Percentiles rank a stretch among this genome's conserved stretches.
Conservation (phyloP, 2,329 filamentous ascomycete species). For the Neopestalotiopsis rosae region DNA sequence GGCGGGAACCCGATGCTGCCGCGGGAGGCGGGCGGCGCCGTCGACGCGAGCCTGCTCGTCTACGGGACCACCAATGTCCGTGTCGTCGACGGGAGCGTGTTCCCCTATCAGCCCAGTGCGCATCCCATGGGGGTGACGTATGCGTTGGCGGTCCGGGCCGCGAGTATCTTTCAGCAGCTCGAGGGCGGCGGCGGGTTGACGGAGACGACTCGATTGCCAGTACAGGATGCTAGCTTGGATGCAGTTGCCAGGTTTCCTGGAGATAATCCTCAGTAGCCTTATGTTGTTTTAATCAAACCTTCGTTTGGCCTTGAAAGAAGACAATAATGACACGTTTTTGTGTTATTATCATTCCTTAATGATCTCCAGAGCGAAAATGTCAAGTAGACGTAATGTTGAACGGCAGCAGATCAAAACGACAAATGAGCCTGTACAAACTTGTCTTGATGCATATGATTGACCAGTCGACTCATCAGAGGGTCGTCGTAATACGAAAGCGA, state of each 20-base stretch:
- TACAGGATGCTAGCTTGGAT: background rate
- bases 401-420: no score
- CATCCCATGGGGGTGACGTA: slow-evolving; percentile 21
- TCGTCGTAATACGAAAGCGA: no score
- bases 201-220: background rate
- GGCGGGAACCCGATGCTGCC: slow-evolving; percentile 44
- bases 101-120: slow-evolving; percentile 26
- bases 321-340: no score
- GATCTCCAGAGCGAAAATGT: no score
- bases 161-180: background rate
- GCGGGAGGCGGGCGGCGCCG: slow-evolving; percentile 40
- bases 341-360: no score
- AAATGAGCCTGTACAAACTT: no score
- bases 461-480: no score
- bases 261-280: background rate
- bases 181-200: background rate
- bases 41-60: slow-evolving; percentile 39
- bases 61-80: slow-evolving; percentile 39
- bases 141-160: slow-evolving; percentile 20
- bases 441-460: no score
- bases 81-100: slow-evolving; percentile 35
- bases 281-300: background rate
- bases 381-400: no score
- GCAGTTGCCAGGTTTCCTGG: background rate
- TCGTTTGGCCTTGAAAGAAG: no score